Conservation (phyloP, 352 stramenopile species). For the Phytophthora melonis region DNA sequence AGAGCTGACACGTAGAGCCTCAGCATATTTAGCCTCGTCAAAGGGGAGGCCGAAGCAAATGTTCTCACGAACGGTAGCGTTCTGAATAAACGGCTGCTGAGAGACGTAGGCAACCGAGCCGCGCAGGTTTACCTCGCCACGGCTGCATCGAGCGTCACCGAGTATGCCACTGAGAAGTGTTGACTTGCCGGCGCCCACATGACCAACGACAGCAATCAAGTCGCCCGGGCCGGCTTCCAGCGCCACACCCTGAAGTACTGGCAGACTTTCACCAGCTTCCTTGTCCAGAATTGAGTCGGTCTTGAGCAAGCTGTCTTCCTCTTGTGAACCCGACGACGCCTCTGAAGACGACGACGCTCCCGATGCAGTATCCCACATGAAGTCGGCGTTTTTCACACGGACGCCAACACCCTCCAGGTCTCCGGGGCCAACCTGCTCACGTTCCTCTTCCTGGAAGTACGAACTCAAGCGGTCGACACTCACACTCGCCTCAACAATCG, state of each 20-base stretch:
- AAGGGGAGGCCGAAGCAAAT: slow-evolving; percentile 95
- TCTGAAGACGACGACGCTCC: slow-evolving; percentile 16
- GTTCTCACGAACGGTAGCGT: slow-evolving; percentile 96
- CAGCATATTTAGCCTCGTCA: slow-evolving; percentile 66
- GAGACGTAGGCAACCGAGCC: slow-evolving; percentile 95
- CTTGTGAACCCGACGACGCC: slow-evolving; percentile 24
- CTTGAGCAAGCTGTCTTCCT: slow-evolving; percentile 42
- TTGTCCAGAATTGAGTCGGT: slow-evolving; percentile 42
- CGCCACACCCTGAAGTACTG: slow-evolving; percentile 60
- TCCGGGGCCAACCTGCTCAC: slow-evolving; percentile 74
- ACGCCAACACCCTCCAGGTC: slow-evolving; percentile 70
- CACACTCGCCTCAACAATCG: slow-evolving; percentile 91
- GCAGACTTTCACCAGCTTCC: slow-evolving; percentile 24
- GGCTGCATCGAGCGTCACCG: slow-evolving; percentile 63
- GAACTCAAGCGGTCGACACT: slow-evolving; percentile 65
- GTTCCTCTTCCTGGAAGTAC: slow-evolving; percentile 71
- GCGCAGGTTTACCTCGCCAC: slow-evolving; percentile 65
- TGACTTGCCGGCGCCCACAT: slow-evolving; percentile 74
- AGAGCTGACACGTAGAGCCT: slow-evolving; percentile 58
- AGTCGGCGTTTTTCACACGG: slow-evolving; percentile 55
- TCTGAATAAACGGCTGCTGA: slow-evolving; percentile 98
- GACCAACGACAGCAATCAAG: slow-evolving; percentile 69
- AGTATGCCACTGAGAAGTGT: slow-evolving; percentile 73
- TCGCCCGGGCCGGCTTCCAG: slow-evolving; percentile 76
- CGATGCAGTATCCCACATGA: slow-evolving; percentile 73